phyloP scores from a whole-genome alignment of 2,329 filamentous ascomycete species.

The Exophiala sp. region DNA sequence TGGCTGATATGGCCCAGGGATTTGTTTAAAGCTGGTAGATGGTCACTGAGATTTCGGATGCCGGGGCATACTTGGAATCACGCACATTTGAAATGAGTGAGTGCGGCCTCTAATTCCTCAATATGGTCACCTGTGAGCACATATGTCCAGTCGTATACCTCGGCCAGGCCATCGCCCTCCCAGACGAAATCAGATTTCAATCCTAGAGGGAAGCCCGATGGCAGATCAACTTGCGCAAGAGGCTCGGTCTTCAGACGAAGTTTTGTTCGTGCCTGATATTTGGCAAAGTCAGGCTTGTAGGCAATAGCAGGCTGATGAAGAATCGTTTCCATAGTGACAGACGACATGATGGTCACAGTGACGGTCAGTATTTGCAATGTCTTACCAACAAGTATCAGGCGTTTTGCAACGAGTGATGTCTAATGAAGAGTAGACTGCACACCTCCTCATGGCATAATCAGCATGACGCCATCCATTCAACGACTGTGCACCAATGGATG shows the following conservation, averaged over 20 bases:
- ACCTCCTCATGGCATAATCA: no score
- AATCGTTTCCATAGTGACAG: no score
- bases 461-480: no score
- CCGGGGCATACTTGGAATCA: neutral
- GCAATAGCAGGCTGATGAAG: slow-evolving; percentile 33
- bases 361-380: no score
- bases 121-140: slow-evolving; percentile 37
- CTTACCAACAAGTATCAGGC: no score
- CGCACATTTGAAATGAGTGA: slow-evolving; percentile 42
- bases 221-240: slow-evolving; percentile 32
- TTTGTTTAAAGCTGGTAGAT: slow-evolving; percentile 29
- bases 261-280: slow-evolving; percentile 28
- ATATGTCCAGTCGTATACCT: slow-evolving; percentile 42
- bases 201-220: slow-evolving; percentile 40
- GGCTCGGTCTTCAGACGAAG: slow-evolving; percentile 27
- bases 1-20: slow-evolving; percentile 41
- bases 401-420: no score
- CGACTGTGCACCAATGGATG: no score
- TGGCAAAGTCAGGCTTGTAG: slow-evolving; percentile 31
- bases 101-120: slow-evolving; percentile 42
- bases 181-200: slow-evolving; percentile 46
- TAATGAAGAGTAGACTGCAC: no score
- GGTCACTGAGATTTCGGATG: slow-evolving; percentile 10
- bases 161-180: slow-evolving; percentile 41
- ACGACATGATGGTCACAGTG: no score